A percentile compares a stretch with the other conserved stretches of the same genome.
Conservation (phyloP, 1,139 yeast genomes). For the Saccharomyces hybrid region DNA sequence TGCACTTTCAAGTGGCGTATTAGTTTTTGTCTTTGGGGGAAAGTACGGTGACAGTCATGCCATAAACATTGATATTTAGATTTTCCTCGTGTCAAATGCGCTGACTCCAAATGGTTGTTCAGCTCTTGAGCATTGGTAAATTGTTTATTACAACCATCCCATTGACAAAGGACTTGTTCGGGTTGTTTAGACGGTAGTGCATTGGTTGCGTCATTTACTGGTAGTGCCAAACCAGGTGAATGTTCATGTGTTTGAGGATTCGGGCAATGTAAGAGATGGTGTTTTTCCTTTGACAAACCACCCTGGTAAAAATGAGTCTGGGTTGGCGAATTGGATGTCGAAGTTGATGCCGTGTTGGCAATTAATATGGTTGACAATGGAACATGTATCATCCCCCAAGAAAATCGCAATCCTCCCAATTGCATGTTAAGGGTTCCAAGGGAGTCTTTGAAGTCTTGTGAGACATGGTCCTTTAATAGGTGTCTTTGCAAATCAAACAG, state of each 20-base stretch:
- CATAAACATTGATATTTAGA: slow-evolving; percentile 65
- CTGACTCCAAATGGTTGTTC: slow-evolving; percentile 58
- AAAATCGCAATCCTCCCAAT: slow-evolving; percentile 65
- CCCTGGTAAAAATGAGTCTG: background rate
- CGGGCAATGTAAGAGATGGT: slow-evolving; percentile 14
- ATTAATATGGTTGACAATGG: slow-evolving; percentile 55
- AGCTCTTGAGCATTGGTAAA: slow-evolving; percentile 53
- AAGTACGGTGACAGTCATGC: slow-evolving; percentile 69
- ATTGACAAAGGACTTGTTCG: slow-evolving; percentile 17
- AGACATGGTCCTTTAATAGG: slow-evolving; percentile 49
- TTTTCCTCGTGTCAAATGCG: slow-evolving; percentile 70
- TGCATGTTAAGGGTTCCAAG: slow-evolving; percentile 38
- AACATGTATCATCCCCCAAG: slow-evolving; percentile 44
- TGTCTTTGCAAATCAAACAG: slow-evolving; percentile 49
- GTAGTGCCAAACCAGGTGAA: background rate
- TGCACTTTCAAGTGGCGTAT: slow-evolving; percentile 82
- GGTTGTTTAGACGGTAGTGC: background rate
- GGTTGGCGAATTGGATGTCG: slow-evolving; percentile 23
- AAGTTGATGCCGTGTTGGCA: slow-evolving; percentile 40
- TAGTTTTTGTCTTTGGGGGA: slow-evolving; percentile 78
- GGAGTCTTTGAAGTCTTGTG: slow-evolving; percentile 4
- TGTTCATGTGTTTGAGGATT: slow-evolving; percentile 4
- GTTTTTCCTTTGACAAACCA: slow-evolving; percentile 13
- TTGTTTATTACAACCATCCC: slow-evolving; percentile 40
- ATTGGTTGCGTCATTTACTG: background rate